Conservation (phyloP, 164 flowering plant species). For the Vitis rotundifolia region DNA sequence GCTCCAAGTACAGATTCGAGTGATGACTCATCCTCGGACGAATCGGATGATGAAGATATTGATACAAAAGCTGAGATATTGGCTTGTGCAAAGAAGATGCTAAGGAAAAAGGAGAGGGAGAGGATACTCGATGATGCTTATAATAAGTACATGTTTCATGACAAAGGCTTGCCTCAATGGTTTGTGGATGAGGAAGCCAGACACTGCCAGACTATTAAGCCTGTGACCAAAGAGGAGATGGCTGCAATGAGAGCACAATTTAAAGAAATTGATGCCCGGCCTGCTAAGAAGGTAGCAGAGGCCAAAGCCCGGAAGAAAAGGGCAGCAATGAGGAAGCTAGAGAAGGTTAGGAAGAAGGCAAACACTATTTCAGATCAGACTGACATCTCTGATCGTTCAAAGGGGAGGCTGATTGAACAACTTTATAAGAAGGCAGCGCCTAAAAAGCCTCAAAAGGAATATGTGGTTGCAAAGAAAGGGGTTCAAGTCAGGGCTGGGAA, state of each 20-base stretch:
- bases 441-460: slow-evolving; percentile 76
- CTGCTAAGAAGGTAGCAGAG: slow-evolving; percentile 90
- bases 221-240: slow-evolving; percentile 86
- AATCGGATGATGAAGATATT: slow-evolving; percentile 60
- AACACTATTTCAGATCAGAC: slow-evolving; percentile 76
- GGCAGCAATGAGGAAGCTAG: slow-evolving; percentile 72
- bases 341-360: slow-evolving; percentile 84
- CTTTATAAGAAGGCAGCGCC: slow-evolving; percentile 83
- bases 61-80: slow-evolving; percentile 73
- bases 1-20: slow-evolving; percentile 79
- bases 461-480: slow-evolving; percentile 95
- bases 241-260: slow-evolving; percentile 85
- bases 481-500: slow-evolving; percentile 81
- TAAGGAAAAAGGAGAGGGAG: slow-evolving; percentile 83
- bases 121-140: slow-evolving; percentile 84
- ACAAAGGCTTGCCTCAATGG: slow-evolving; percentile 83
- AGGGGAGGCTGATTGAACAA: slow-evolving; percentile 71
- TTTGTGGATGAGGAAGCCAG: slow-evolving; percentile 81
- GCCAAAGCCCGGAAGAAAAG: slow-evolving; percentile 93
- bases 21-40: slow-evolving; percentile 73
- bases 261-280: slow-evolving; percentile 87
- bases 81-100: slow-evolving; percentile 85
- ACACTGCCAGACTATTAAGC: slow-evolving; percentile 65
- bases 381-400: slow-evolving; percentile 77
- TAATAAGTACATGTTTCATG: slow-evolving; percentile 81